Evolutionary conservation across 495 filamentous ascomycete species (phyloP).

Genomic region (Xylaria longipes): DNA sequence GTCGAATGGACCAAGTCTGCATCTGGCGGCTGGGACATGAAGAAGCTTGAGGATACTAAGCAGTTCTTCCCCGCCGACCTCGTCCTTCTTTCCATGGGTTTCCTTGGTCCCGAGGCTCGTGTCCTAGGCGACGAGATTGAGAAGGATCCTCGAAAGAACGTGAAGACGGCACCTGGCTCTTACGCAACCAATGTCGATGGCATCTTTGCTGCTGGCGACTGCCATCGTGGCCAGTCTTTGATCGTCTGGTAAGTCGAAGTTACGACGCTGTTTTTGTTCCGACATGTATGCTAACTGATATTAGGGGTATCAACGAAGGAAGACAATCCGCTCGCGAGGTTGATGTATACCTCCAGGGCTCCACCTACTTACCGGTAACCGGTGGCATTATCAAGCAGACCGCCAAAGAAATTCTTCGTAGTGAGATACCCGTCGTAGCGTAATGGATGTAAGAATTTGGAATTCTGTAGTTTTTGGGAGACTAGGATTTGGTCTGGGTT

Average conservation of each 20-base stretch:
- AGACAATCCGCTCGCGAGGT: constrained; percentile 93
- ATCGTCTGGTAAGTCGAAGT: constrained; percentile 86
- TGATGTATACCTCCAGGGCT: constrained; percentile 83
- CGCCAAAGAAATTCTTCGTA: constrained; percentile 68
- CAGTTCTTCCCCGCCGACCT: constrained; percentile 98
- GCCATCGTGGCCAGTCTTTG: constrained; percentile 92
- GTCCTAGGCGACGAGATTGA: constrained; percentile 87
- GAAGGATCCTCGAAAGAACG: constrained; percentile 93
- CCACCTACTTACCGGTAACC: constrained; percentile 85
- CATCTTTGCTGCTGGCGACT: constrained; percentile 96
- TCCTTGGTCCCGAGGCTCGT: constrained; percentile 93
- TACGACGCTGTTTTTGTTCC: background rate
- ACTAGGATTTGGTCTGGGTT: background rate
- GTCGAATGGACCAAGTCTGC: constrained; percentile 96
- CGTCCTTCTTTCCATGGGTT: constrained; percentile 97
- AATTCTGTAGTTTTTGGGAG: background rate
- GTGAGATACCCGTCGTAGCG: constrained; percentile 30
- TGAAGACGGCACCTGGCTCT: constrained; percentile 91
- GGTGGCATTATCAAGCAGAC: constrained; percentile 91
- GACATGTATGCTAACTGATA: constrained; percentile 38
- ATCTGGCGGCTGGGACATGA: constrained; percentile 98
- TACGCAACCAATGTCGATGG: constrained; percentile 89
- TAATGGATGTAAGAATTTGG: background rate
- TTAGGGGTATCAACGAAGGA: constrained; percentile 98
- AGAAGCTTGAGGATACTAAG: constrained; percentile 92